Conservation (phyloP, 176 grass and related monocot species). For the Ensete ventricosum region DNA sequence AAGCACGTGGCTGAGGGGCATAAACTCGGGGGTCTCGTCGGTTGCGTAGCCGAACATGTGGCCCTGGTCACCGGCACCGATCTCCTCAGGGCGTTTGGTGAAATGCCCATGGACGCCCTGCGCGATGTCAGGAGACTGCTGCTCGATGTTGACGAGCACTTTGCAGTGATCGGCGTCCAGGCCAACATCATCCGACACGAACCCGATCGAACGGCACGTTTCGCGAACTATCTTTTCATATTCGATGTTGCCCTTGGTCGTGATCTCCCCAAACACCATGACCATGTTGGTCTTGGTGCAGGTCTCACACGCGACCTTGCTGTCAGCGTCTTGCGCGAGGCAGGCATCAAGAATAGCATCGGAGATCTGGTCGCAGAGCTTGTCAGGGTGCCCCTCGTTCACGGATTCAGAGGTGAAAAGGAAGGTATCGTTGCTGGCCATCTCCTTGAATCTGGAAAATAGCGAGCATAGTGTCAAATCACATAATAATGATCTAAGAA, state of each 20-base stretch:
- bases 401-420: conserved; percentile 13
- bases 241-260: conserved; percentile 4
- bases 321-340: conserved; percentile 2
- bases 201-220: conserved; percentile 1
- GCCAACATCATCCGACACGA: conserved; percentile 6
- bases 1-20: conserved; percentile 11
- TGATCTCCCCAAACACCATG: conserved; percentile 10
- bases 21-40: conserved; percentile 1
- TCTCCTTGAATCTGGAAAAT: background rate
- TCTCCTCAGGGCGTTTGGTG: conserved; percentile 12
- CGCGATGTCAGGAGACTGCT: conserved; percentile 10
- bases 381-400: conserved; percentile 10
- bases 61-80: conserved; percentile 4
- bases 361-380: conserved; percentile 8
- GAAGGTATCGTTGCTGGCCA: conserved; percentile 7
- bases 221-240: conserved; percentile 5
- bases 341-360: conserved; percentile 10
- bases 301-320: conserved; percentile 8
- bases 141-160: conserved; percentile 8
- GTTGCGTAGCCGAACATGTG: conserved; percentile 12
- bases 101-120: conserved; percentile 8
- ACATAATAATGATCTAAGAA: background rate
- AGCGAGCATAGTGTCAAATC: background rate
- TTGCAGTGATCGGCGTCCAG: conserved; percentile 11
- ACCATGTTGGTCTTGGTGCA: conserved; percentile 14